These are phyloP conservation scores for Ascochyta rabiei DNA, from an alignment of 2,329 filamentous ascomycete genomes.

Conservation along the genomic window DNA sequence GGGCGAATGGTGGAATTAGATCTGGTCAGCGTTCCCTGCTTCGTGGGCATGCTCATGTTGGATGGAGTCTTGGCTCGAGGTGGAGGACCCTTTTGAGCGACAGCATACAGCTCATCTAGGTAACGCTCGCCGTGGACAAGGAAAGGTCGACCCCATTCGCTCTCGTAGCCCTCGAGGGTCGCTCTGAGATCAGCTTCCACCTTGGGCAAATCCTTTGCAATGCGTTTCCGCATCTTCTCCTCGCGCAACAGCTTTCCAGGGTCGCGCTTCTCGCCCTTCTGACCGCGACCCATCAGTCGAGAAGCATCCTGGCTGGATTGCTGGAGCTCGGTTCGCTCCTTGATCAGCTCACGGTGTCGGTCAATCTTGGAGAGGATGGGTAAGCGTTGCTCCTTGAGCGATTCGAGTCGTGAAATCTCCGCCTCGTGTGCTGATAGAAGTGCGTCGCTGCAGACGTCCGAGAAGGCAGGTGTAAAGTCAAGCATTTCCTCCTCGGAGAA, in stretches of 20 bases:
- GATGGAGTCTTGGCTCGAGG: slow-evolving; percentile 78
- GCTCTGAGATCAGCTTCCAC: slow-evolving; percentile 80
- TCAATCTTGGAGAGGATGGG: slow-evolving; percentile 84
- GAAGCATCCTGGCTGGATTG: slow-evolving; percentile 94
- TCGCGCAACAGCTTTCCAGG: slow-evolving; percentile 91
- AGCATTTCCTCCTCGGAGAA: slow-evolving; percentile 99
- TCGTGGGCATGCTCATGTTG: slow-evolving; percentile 44
- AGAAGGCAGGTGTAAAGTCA: slow-evolving; percentile 95
- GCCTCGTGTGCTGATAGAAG: slow-evolving; percentile 92
- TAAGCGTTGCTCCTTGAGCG: slow-evolving; percentile 82
- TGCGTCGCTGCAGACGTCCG: slow-evolving; percentile 95
- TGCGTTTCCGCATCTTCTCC: slow-evolving; percentile 98
- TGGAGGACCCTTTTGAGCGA: slow-evolving; percentile 64
- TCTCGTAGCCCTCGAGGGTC: slow-evolving; percentile 84
- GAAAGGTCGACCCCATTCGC: slow-evolving; percentile 93
- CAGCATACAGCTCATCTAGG: slow-evolving; percentile 78
- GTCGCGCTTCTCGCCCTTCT: slow-evolving; percentile 92
- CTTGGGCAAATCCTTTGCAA: slow-evolving; percentile 94
- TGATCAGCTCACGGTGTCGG: slow-evolving; percentile 78
- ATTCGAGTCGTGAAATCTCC: slow-evolving; percentile 82
- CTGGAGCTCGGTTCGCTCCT: slow-evolving; percentile 86
- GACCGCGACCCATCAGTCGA: slow-evolving; percentile 85
- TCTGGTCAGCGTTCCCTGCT: slow-evolving; percentile 38
- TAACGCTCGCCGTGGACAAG: slow-evolving; percentile 91
- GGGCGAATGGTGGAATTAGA: slow-evolving; percentile 30